Evolutionary conservation across 371 early-diverging fungal genomes (phyloP).

Genomic region (Mucor sp.): DNA sequence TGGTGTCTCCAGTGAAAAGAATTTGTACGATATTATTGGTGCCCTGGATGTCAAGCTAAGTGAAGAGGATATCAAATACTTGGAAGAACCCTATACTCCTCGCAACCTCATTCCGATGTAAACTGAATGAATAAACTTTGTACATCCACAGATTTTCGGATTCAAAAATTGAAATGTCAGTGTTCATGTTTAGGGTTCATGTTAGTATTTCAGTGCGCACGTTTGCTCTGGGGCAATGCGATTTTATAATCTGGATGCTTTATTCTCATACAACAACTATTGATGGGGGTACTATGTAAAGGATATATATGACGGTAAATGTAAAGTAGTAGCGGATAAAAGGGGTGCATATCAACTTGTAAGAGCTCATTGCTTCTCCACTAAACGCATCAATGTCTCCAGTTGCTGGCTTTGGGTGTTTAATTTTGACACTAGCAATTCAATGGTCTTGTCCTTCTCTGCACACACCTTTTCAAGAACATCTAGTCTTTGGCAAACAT

Average conservation of each 20-base stretch:
- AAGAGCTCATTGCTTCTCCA: no score
- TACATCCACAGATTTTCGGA: no score
- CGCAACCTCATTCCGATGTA: constrained; percentile 12
- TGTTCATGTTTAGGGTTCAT: no score
- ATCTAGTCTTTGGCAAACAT: background rate
- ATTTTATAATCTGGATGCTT: no score
- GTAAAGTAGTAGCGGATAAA: no score
- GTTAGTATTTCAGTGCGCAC: no score
- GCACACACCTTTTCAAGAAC: background rate
- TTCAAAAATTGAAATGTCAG: no score
- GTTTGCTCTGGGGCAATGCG: no score
- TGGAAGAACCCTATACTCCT: constrained; percentile 32
- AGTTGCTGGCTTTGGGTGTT: background rate
- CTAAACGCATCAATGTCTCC: background rate
- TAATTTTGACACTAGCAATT: background rate
- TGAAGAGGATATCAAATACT: constrained; percentile 35
- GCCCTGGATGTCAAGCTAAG: constrained; percentile 36
- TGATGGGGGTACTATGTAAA: no score
- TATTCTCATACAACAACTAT: no score
- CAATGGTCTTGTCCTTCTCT: background rate
- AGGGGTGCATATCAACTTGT: no score
- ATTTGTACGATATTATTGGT: constrained; percentile 36
- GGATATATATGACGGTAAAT: no score
- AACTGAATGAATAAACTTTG: background rate
- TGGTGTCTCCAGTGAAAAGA: constrained; percentile 32